These are phyloP conservation scores for Euclidium syriacum DNA, from an alignment of 345 rosid genomes.

Conservation along the genomic window DNA sequence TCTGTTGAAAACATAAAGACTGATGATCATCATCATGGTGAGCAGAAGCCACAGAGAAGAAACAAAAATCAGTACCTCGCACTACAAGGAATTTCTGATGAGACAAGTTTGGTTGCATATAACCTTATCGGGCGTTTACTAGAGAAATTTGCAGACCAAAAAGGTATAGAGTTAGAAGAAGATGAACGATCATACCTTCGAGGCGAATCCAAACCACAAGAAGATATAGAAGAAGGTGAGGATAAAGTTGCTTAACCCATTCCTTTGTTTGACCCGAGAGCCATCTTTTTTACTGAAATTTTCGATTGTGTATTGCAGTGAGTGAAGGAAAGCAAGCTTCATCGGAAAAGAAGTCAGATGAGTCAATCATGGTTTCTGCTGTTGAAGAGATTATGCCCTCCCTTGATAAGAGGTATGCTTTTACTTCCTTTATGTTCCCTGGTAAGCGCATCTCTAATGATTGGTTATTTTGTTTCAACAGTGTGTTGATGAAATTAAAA, in stretches of 20 bases:
- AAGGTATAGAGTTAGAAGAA: constrained; percentile 36
- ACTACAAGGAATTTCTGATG: constrained; percentile 74
- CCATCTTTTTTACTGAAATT: background rate
- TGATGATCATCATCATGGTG: constrained; percentile 1
- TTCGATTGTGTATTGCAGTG: constrained; percentile 7
- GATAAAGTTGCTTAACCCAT: background rate
- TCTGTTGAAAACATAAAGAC: constrained; percentile 21
- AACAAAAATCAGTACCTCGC: constrained; percentile 51
- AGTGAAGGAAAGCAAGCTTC: constrained; percentile 29
- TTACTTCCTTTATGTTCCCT: background rate
- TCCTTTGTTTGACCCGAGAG: background rate
- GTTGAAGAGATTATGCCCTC: constrained; percentile 42
- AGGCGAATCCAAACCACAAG: constrained; percentile 34
- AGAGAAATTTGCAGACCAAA: constrained; percentile 42
- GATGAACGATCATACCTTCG: constrained; percentile 43
- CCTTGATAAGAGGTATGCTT: constrained; percentile 44
- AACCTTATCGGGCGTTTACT: constrained; percentile 54
- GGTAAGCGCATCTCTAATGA: background rate
- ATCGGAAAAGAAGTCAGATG: constrained; percentile 20
- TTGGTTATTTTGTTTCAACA: constrained; percentile 23
- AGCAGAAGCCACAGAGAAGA: constrained; percentile 16
- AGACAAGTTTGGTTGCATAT: constrained; percentile 61
- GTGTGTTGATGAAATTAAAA: constrained; percentile 39
- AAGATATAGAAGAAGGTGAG: constrained; percentile 41
- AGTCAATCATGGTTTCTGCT: constrained; percentile 20